Percentiles rank a stretch among this genome's conserved stretches.
Evolutionary conservation across 176 grass and related monocot species (phyloP).

Genomic region (Aegilops tauschii): DNA sequence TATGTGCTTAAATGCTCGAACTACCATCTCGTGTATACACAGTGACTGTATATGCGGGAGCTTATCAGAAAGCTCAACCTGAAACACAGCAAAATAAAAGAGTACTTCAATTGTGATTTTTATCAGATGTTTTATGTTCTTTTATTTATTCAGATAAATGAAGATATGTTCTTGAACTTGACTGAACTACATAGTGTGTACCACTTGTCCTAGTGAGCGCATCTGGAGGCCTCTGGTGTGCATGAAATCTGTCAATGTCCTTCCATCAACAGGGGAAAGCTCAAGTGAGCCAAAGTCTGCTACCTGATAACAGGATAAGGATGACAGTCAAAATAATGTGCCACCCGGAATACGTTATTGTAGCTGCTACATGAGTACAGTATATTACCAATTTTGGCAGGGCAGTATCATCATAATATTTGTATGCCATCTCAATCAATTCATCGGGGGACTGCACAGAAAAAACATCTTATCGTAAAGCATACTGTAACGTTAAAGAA

Average conservation of each 20-base stretch:
- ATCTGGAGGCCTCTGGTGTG: slow-evolving; percentile 97
- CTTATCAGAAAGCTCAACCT: slow-evolving; percentile 94
- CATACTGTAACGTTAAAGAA: slow-evolving; percentile 22
- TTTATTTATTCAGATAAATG: slow-evolving; percentile 21
- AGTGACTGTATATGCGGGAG: slow-evolving; percentile 96
- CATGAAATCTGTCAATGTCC: slow-evolving; percentile 99
- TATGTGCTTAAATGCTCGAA: slow-evolving; percentile 98
- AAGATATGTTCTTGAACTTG: slow-evolving; percentile 10
- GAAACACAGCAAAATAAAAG: slow-evolving; percentile 32
- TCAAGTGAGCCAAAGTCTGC: slow-evolving; percentile 95
- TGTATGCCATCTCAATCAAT: slow-evolving; percentile 93
- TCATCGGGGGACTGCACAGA: slow-evolving; percentile 73
- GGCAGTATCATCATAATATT: slow-evolving; percentile 89
- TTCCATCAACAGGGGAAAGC: slow-evolving; percentile 99
- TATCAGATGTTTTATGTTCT: neutral
- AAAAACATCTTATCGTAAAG: slow-evolving; percentile 21
- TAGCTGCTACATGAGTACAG: slow-evolving; percentile 14
- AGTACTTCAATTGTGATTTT: slow-evolving; percentile 15
- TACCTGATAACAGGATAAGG: slow-evolving; percentile 56
- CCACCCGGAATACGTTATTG: neutral
- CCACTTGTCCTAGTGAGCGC: slow-evolving; percentile 88
- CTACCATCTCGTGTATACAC: slow-evolving; percentile 97
- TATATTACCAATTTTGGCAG: slow-evolving; percentile 86
- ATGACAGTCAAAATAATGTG: slow-evolving; percentile 10
- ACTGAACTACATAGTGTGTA: slow-evolving; percentile 32